These are phyloP conservation scores for Hysterium pulicare DNA, from an alignment of 2,329 filamentous ascomycete genomes.

Conservation along the genomic window DNA sequence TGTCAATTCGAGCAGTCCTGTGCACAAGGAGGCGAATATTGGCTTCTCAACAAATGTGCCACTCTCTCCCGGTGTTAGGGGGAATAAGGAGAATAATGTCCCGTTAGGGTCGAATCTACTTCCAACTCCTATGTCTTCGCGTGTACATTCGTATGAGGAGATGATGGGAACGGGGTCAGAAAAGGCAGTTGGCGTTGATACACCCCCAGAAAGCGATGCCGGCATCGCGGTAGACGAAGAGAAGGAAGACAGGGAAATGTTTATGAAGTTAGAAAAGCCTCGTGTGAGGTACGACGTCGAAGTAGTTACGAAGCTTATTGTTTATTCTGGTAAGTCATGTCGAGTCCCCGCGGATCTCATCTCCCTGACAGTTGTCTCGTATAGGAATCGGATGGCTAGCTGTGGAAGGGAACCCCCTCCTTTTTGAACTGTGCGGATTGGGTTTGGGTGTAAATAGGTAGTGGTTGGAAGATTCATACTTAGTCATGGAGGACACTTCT, in stretches of 20 bases:
- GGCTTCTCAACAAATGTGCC: slow-evolving; percentile 16
- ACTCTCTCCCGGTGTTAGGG: slow-evolving; percentile 24
- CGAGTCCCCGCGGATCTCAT: not conserved
- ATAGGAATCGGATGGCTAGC: slow-evolving; percentile 80
- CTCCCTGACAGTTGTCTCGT: slow-evolving; percentile 7
- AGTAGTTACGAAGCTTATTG: slow-evolving; percentile 92
- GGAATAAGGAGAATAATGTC: too few species aligned
- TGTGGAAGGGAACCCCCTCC: slow-evolving; percentile 68
- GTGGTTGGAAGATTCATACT: too few species aligned
- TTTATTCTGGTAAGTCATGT: slow-evolving; percentile 75
- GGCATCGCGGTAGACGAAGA: slow-evolving; percentile 34
- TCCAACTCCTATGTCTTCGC: slow-evolving; percentile 44
- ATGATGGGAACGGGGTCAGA: slow-evolving; percentile 68
- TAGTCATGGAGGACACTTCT: too few species aligned
- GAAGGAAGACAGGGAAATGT: slow-evolving; percentile 62
- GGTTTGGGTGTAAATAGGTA: slow-evolving; percentile 29
- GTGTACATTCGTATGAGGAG: slow-evolving; percentile 63
- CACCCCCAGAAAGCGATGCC: slow-evolving; percentile 32
- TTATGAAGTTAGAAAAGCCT: slow-evolving; percentile 77
- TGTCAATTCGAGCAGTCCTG: slow-evolving; percentile 13
- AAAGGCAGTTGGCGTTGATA: slow-evolving; percentile 7
- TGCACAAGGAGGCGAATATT: slow-evolving; percentile 3
- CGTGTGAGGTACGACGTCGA: slow-evolving; percentile 97
- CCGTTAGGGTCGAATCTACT: slow-evolving; percentile 43
- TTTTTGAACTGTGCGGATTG: slow-evolving; percentile 63